Percentiles rank a stretch among this genome's conserved stretches.
phyloP scores from a whole-genome alignment of 768 basidiomycete genomes.

The Termitomyces sp. region DNA sequence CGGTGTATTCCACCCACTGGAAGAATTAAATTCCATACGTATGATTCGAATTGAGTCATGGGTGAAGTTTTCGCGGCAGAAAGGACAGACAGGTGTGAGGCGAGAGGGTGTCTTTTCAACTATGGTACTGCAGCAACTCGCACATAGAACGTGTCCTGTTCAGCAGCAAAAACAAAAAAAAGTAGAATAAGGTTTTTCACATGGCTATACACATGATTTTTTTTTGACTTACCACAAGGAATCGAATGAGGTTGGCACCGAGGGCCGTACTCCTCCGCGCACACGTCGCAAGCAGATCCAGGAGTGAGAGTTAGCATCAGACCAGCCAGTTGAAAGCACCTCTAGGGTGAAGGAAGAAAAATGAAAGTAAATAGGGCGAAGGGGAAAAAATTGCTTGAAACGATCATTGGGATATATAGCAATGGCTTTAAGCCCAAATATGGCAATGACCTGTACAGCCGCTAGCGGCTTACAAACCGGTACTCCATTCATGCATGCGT shows the following conservation, averaged over 20 bases:
- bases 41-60: conserved; percentile 67
- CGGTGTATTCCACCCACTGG: conserved; percentile 69
- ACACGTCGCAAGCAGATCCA: conserved; percentile 85
- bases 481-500: conserved; percentile 17
- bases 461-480: conserved; percentile 20
- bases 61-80: conserved; percentile 77
- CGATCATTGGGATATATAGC: conserved; percentile 45
- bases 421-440: conserved; percentile 34
- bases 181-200: conserved; percentile 24
- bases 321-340: conserved; percentile 41
- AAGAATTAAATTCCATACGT: conserved; percentile 66
- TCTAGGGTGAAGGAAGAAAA: conserved; percentile 36
- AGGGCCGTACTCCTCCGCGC: conserved; percentile 80
- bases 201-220: conserved; percentile 19
- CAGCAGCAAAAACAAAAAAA: conserved; percentile 14
- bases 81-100: conserved; percentile 74
- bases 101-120: conserved; percentile 76
- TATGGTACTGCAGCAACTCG: conserved; percentile 73
- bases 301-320: conserved; percentile 79
- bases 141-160: conserved; percentile 78
- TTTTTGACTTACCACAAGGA: conserved; percentile 62
- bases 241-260: conserved; percentile 76
- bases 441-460: conserved; percentile 21
- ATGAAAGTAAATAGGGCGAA: conserved; percentile 38
- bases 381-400: conserved; percentile 43